Percentiles rank a stretch among this genome's conserved stretches.
These are phyloP conservation scores for Exophiala sp. DNA, from an alignment of 2,329 filamentous ascomycete genomes.

Conservation along the genomic window DNA sequence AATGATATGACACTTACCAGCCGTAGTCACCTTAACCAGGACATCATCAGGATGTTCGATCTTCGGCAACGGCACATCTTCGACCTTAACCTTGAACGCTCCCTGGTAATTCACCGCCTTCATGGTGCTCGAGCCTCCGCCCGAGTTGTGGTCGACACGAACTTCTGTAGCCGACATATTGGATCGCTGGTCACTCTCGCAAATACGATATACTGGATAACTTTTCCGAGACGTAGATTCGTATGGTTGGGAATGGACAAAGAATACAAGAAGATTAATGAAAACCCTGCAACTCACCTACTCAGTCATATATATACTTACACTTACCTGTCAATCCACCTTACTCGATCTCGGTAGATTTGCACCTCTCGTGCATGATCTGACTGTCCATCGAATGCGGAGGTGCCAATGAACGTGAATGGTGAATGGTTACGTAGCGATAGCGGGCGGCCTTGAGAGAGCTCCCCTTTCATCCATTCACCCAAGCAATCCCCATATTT, in stretches of 20 bases:
- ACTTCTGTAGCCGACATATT: constrained; percentile 20
- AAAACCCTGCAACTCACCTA: background rate
- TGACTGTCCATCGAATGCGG: background rate
- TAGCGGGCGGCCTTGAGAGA: background rate
- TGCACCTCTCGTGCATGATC: background rate
- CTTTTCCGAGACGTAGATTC: too few relatives aligned
- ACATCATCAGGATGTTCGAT: constrained; percentile 63
- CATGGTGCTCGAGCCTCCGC: constrained; percentile 43
- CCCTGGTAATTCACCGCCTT: constrained; percentile 63
- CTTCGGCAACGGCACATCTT: constrained; percentile 56
- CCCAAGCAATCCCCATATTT: constrained; percentile 2
- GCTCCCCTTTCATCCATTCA: background rate
- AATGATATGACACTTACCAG: constrained; percentile 36
- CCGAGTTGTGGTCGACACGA: constrained; percentile 1
- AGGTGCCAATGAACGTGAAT: background rate
- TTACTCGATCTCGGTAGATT: background rate
- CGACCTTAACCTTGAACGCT: constrained; percentile 60
- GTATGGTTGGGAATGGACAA: too few relatives aligned
- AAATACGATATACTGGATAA: too few relatives aligned
- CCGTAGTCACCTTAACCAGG: constrained; percentile 63
- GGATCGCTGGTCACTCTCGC: background rate
- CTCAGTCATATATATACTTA: background rate
- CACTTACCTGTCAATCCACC: background rate
- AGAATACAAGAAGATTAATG: too few relatives aligned
- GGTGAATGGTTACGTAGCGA: background rate